These are phyloP conservation scores for Grigorovia jiainica DNA, from an alignment of 805 yeast species.

Conservation along the genomic window DNA sequence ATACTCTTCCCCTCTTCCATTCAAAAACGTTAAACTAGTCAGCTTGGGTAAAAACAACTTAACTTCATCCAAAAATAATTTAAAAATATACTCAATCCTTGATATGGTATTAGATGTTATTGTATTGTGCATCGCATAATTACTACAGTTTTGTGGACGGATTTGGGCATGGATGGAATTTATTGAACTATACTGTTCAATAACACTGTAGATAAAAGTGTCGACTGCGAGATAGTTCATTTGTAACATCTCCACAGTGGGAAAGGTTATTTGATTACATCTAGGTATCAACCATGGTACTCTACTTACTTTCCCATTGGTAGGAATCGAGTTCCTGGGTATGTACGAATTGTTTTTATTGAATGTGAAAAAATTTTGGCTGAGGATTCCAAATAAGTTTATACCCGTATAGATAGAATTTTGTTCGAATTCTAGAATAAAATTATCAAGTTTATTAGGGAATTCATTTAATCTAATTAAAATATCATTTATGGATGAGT, in stretches of 20 bases:
- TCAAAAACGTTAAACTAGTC: conserved; percentile 8
- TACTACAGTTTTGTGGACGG: too few species aligned
- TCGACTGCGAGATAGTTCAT: conserved; percentile 17
- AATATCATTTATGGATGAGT: background rate
- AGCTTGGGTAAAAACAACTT: conserved; percentile 10
- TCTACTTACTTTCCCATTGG: background rate
- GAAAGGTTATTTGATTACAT: conserved; percentile 11
- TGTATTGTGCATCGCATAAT: too few species aligned
- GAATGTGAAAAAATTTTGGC: background rate
- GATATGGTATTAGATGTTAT: conserved; percentile 2
- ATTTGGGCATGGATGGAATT: background rate
- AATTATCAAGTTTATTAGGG: background rate
- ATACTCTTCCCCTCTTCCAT: conserved; percentile 8
- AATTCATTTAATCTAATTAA: background rate
- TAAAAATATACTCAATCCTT: conserved; percentile 8
- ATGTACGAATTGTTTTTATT: background rate
- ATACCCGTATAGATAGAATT: background rate
- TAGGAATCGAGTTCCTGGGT: background rate
- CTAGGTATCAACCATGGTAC: conserved; percentile 6
- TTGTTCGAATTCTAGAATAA: background rate
- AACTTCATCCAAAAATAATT: conserved; percentile 7
- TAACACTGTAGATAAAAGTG: conserved; percentile 11
- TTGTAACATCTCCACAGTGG: conserved; percentile 7
- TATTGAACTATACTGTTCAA: conserved; percentile 2
- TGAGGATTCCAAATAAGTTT: background rate